Base-by-base conservation (phyloP, 2,329 filamentous ascomycete genomes). In the Parasarocladium wereldwijsianum region DNA sequence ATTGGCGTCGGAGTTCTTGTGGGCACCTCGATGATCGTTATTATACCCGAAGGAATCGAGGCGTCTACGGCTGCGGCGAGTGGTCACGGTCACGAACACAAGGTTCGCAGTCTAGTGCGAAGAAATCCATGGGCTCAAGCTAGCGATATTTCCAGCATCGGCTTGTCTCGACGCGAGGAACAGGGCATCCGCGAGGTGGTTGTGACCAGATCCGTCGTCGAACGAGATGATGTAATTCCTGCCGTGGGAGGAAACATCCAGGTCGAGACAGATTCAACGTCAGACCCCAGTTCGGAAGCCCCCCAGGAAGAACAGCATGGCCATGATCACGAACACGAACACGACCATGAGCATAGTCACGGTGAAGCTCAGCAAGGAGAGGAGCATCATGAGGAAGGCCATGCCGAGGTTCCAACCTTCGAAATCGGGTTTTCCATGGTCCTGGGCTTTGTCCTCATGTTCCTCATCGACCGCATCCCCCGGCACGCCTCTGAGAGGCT, bases 1-100 rank as follows among this genome's bases (percentile, higher is more conserved):
- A 71, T 96, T 49, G 90, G 90, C 31, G 84, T 93, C 52, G 90
- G 90, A 25, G 80, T 98, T 30, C 64, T 98, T 7, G 86, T 98
- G 11, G 90, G 90, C 20, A 96, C 90, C 17, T 87, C 87, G 2
- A 67, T 98, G 39, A 87, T 96, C 39, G 85, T 98, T 18, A 96
- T 98, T 47, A 93, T 98, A 44, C 90, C 90, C 1, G 90, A 98
- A 54, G 90, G 90, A 21, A 77, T 96, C 35, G 86, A 94, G 49
- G 67, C 94, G 34, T 83, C 90, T 42, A 74, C 65, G 10, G 58
- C 66, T 3, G 52, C 56, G 3, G 49, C 66, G 3, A 52, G 55
- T 3, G 49, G 58, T 34, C 41, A 49, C 6, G 38, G 50, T 8
- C 55, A 60, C 26, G 41, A 52, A 29, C 57, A 57, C 40, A 47